Evolutionary conservation across 352 stramenopile genomes (phyloP).

Genomic region (Pythium rhizo-oryzae): DNA sequence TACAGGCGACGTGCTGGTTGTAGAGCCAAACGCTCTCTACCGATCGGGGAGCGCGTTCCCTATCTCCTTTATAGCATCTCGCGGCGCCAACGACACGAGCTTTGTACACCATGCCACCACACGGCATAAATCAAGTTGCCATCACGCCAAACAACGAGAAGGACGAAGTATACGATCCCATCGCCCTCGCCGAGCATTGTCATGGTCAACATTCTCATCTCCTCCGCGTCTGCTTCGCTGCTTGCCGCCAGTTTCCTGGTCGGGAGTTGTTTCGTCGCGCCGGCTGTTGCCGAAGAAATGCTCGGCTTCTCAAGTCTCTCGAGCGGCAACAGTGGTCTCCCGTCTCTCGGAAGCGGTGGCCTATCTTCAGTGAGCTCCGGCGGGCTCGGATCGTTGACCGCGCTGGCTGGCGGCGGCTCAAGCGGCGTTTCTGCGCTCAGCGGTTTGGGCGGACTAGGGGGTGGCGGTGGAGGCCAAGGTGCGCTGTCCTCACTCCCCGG

Average conservation of each 20-base stretch:
- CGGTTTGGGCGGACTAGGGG: neutral
- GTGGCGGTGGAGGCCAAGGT: neutral
- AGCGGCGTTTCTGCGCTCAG: neutral
- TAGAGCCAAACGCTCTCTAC: too few relatives aligned
- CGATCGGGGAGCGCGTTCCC: too few relatives aligned
- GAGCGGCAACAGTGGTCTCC: neutral
- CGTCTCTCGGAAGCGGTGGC: neutral
- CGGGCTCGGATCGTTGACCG: neutral
- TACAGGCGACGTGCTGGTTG: too few relatives aligned
- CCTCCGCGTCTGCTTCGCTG: neutral
- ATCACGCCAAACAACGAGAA: too few relatives aligned
- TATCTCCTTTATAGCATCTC: too few relatives aligned
- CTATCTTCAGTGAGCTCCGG: neutral
- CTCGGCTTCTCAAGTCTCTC: slow-evolving; percentile 4
- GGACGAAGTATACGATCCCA: too few relatives aligned
- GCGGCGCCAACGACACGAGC: too few relatives aligned
- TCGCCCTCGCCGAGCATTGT: too few relatives aligned
- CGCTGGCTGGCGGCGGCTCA: neutral
- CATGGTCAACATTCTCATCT: neutral
- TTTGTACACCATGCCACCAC: too few relatives aligned
- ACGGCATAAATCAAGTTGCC: too few relatives aligned
- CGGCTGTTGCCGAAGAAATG: neutral
- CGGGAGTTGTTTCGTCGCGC: neutral
- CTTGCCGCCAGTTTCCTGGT: neutral
- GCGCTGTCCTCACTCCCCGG: neutral